Evolutionary conservation across 176 grass and related monocot species (phyloP).

Genomic region (Carex kokanica): DNA sequence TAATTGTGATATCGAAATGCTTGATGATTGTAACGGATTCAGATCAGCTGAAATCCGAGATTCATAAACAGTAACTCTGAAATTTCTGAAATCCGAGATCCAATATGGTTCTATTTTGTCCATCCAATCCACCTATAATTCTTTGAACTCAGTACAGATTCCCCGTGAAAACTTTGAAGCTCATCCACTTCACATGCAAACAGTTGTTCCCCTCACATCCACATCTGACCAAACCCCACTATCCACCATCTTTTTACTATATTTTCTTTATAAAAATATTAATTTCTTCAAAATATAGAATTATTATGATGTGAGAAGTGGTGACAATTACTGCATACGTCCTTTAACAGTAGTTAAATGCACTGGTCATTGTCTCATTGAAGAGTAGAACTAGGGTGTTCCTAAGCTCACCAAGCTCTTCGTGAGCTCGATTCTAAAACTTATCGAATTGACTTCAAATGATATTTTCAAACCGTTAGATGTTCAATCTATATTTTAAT

Average conservation of each 20-base stretch:
- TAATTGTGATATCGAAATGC: background rate
- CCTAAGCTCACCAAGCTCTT: no score
- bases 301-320: background rate
- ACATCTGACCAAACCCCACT: constrained; percentile 11
- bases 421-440: no score
- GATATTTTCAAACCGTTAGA: no score
- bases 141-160: background rate
- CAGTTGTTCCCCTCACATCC: background rate
- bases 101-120: constrained; percentile 2
- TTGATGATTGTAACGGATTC: no score
- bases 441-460: no score
- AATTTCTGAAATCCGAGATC: no score
- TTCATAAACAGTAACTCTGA: no score
- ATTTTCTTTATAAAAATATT: background rate
- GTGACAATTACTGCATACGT: background rate
- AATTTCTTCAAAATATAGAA: background rate
- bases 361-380: background rate
- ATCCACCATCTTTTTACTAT: background rate
- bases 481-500: no score
- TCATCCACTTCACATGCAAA: constrained; percentile 8
- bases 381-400: no score
- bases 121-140: background rate
- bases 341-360: background rate
- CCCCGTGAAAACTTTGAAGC: constrained; percentile 8
- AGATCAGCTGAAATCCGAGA: no score